phyloP scores from a whole-genome alignment of 2,329 filamentous ascomycete species.

The Talaromyces atroroseus region DNA sequence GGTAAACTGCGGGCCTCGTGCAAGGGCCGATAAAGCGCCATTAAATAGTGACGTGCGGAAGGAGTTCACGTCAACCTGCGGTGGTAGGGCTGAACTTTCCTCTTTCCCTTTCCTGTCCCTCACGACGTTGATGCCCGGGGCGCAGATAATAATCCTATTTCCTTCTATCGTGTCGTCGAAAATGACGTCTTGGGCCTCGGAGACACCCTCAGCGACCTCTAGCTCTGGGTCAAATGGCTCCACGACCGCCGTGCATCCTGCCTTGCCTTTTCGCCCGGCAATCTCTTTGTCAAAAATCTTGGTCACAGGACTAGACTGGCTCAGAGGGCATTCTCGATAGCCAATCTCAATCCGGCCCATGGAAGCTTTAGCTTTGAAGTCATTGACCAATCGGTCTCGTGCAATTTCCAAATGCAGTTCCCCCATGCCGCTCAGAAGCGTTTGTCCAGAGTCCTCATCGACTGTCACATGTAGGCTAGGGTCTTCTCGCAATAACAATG shows the following conservation, averaged over 20 bases:
- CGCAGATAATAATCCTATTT: constrained; percentile 60
- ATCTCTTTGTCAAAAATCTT: constrained; percentile 72
- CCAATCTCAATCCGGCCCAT: constrained; percentile 94
- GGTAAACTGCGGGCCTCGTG: constrained; percentile 73
- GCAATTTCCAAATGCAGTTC: constrained; percentile 93
- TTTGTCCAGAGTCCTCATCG: constrained; percentile 88
- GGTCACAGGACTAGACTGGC: constrained; percentile 51
- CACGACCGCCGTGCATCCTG: constrained; percentile 65
- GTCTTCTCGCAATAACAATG: constrained; percentile 80
- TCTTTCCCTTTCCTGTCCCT: constrained; percentile 32
- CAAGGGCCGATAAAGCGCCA: constrained; percentile 75
- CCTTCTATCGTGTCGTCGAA: constrained; percentile 54
- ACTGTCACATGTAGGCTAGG: constrained; percentile 80
- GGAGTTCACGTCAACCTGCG: constrained; percentile 47
- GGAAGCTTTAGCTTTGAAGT: constrained; percentile 76
- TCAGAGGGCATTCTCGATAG: constrained; percentile 76
- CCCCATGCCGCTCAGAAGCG: constrained; percentile 91
- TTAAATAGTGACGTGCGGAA: constrained; percentile 60
- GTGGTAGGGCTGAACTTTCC: constrained; percentile 47
- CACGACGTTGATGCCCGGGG: constrained; percentile 45
- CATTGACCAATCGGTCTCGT: constrained; percentile 76
- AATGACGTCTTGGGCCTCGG: constrained; percentile 25
- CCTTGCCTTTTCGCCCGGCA: constrained; percentile 72
- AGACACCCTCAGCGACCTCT: constrained; percentile 18
- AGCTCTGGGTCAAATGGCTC: constrained; percentile 49